These are phyloP conservation scores for Ophiostoma perfectum DNA, from an alignment of 2,329 filamentous ascomycete species.

Conservation along the genomic window DNA sequence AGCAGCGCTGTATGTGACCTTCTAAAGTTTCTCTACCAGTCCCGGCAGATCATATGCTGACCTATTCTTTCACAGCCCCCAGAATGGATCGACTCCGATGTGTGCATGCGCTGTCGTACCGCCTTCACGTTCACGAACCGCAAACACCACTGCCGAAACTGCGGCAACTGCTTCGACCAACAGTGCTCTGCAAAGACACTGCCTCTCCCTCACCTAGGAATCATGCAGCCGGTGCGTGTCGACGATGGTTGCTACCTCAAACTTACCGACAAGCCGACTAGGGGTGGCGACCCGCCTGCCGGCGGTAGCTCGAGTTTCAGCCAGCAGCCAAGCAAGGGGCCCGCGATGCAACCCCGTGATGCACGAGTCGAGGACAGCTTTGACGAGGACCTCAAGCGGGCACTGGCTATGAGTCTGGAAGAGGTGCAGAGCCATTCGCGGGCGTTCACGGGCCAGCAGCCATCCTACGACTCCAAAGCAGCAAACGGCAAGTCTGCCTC, in stretches of 20 bases:
- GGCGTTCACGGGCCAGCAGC: slow-evolving; percentile 45
- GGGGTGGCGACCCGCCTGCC: slow-evolving; percentile 33
- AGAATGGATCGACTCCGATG: slow-evolving; percentile 96
- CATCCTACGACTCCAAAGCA: slow-evolving; percentile 20
- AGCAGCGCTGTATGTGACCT: slow-evolving; percentile 68
- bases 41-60: slow-evolving; percentile 12
- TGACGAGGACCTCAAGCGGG: slow-evolving; percentile 89
- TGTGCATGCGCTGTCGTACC: slow-evolving; percentile 96
- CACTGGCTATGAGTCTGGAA: slow-evolving; percentile 93
- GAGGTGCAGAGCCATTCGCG: slow-evolving; percentile 73
- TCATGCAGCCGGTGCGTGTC: slow-evolving; percentile 83
- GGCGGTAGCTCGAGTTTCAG: slow-evolving; percentile 34
- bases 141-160: slow-evolving; percentile 97
- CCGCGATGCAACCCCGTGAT: slow-evolving; percentile 80
- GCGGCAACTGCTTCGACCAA: slow-evolving; percentile 94
- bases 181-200: slow-evolving; percentile 87
- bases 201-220: slow-evolving; percentile 86
- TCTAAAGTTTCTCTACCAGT: neutral
- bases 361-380: slow-evolving; percentile 85
- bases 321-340: slow-evolving; percentile 39
- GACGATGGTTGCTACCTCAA: slow-evolving; percentile 94
- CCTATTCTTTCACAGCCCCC: slow-evolving; percentile 63
- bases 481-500: slow-evolving; percentile 31
- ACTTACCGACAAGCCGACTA: slow-evolving; percentile 67
- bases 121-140: slow-evolving; percentile 96